These are phyloP conservation scores for Penicillium sp. DNA, from an alignment of 2,329 filamentous ascomycete genomes.

Conservation along the genomic window DNA sequence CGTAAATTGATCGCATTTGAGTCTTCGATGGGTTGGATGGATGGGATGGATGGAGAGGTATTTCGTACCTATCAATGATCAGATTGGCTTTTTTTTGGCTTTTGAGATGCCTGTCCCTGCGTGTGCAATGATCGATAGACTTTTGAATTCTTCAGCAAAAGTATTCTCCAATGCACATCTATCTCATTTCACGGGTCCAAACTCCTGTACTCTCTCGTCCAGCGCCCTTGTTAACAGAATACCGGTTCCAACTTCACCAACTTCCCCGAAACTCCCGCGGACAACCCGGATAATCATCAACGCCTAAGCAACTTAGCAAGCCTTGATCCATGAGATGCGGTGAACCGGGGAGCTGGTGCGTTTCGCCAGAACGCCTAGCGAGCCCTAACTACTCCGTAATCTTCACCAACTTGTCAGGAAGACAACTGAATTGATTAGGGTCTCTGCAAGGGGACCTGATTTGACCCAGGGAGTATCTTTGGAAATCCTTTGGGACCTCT, in stretches of 20 bases:
- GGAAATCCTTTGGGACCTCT: conserved; percentile 4
- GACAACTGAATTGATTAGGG: conserved; percentile 1
- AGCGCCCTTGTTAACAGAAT: conserved; percentile 21
- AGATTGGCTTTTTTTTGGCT: background rate
- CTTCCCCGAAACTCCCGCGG: conserved; percentile 13
- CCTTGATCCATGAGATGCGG: conserved; percentile 19
- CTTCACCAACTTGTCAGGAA: background rate
- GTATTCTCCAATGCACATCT: background rate
- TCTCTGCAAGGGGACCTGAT: conserved; percentile 8
- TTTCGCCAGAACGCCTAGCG: conserved; percentile 10
- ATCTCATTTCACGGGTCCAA: background rate
- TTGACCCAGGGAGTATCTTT: conserved; percentile 6
- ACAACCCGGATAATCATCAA: conserved; percentile 29
- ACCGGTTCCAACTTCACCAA: conserved; percentile 9
- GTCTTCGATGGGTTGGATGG: background rate
- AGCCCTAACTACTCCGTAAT: background rate
- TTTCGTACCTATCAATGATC: background rate
- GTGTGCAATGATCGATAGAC: conserved; percentile 8
- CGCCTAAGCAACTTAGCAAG: conserved; percentile 20
- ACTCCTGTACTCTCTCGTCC: background rate
- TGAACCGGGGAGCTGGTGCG: conserved; percentile 22
- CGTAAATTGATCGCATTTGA: conserved; percentile 1
- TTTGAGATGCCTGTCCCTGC: background rate
- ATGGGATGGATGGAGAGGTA: background rate
- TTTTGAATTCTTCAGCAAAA: background rate